These are phyloP conservation scores for Tetrapisispora arboricola DNA, from an alignment of 805 yeast species.

Conservation along the genomic window DNA sequence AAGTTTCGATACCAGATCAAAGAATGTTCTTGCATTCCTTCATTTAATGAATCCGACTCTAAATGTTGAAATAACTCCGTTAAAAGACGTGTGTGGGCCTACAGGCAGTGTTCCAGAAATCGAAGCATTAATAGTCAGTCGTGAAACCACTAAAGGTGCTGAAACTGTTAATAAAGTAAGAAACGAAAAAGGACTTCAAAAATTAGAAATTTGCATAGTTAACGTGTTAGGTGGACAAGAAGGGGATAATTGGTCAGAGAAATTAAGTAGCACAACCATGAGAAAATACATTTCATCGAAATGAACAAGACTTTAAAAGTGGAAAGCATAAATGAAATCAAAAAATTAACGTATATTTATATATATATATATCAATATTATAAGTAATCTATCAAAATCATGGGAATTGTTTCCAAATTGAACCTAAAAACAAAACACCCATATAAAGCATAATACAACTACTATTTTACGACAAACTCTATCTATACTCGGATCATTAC, in stretches of 20 bases:
- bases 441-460: no score
- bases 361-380: no score
- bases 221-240: conserved; percentile 58
- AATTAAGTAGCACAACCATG: conserved; percentile 76
- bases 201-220: conserved; percentile 43
- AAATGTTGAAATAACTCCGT: conserved; percentile 43
- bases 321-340: no score
- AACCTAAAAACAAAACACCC: no score
- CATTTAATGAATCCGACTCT: conserved; percentile 37
- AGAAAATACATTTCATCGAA: conserved; percentile 27
- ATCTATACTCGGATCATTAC: no score
- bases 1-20: conserved; percentile 41
- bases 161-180: conserved; percentile 59
- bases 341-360: no score
- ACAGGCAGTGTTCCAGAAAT: conserved; percentile 67
- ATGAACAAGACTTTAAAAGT: background rate
- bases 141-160: conserved; percentile 74
- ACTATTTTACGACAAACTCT: no score
- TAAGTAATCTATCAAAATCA: no score
- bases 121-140: conserved; percentile 70
- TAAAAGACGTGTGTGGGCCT: conserved; percentile 89
- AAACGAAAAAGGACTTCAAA: conserved; percentile 40
- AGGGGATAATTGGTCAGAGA: conserved; percentile 50
- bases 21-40: conserved; percentile 41
- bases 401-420: no score